These are phyloP conservation scores for Ceratocystis cacaofunesta DNA, from an alignment of 2,329 filamentous ascomycete genomes.

Conservation along the genomic window DNA sequence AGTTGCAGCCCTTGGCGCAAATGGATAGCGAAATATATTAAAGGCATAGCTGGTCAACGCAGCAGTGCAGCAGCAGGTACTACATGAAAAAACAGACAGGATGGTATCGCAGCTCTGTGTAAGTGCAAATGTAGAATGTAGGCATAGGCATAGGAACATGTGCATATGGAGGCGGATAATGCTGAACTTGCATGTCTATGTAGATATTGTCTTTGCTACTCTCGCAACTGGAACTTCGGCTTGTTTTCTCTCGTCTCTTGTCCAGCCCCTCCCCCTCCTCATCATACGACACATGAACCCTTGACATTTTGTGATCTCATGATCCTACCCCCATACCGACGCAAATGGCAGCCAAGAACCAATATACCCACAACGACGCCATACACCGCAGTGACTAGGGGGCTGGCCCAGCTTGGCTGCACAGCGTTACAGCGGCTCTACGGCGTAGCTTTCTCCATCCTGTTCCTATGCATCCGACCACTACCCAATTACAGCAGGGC, in stretches of 20 bases:
- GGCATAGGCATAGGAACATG: not conserved
- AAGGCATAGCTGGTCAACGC: too few species aligned
- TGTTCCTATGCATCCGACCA: not conserved
- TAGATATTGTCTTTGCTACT: too few species aligned
- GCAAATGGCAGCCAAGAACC: not conserved
- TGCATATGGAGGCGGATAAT: too few species aligned
- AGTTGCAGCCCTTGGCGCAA: too few species aligned
- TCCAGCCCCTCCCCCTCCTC: not conserved
- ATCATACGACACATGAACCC: not conserved
- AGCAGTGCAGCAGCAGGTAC: too few species aligned
- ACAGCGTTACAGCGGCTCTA: not conserved
- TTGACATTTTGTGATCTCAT: conserved; percentile 1
- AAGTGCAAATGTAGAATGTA: not conserved
- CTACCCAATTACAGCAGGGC: not conserved
- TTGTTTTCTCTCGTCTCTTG: not conserved
- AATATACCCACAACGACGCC: not conserved
- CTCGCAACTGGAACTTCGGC: not conserved
- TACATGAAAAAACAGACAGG: too few species aligned
- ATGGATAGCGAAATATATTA: too few species aligned
- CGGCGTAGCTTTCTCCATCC: not conserved
- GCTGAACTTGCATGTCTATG: too few species aligned
- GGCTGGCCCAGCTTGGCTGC: not conserved
- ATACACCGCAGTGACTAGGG: not conserved
- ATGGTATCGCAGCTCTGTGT: not conserved
- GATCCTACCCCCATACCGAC: not conserved